Percentiles rank a stretch among this genome's conserved stretches.
Evolutionary conservation across 306 rosid species (phyloP).

Genomic region (Benincasa hispida): DNA sequence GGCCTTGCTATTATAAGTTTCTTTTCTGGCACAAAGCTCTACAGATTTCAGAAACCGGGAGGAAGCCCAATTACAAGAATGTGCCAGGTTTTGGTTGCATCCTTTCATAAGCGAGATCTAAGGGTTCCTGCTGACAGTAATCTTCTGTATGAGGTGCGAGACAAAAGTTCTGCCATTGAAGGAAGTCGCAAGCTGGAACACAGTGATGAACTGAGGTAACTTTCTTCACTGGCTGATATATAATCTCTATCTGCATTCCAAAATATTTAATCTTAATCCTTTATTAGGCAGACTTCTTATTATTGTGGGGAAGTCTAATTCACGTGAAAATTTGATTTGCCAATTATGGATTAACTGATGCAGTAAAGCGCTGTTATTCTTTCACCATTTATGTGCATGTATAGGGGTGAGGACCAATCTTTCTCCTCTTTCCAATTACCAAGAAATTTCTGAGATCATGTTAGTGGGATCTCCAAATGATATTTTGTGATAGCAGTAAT

Average conservation of each 20-base stretch:
- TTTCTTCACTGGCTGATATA: slow-evolving; percentile 1
- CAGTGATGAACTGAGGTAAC: slow-evolving; percentile 67
- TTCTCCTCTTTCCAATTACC: background rate
- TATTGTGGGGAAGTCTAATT: background rate
- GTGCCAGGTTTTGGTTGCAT: slow-evolving; percentile 91
- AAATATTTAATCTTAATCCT: background rate
- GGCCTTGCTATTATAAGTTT: slow-evolving; percentile 70
- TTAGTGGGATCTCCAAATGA: background rate
- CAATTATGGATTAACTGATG: background rate
- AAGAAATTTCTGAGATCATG: background rate
- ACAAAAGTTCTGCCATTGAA: slow-evolving; percentile 69
- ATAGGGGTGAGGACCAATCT: background rate
- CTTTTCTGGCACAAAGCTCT: slow-evolving; percentile 71
- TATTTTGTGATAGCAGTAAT: background rate
- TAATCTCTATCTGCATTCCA: background rate
- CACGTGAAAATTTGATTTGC: background rate
- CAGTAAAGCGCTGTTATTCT: background rate
- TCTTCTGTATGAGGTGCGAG: slow-evolving; percentile 66
- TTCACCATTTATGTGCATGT: background rate
- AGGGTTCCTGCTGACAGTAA: slow-evolving; percentile 59
- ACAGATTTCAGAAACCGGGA: slow-evolving; percentile 93
- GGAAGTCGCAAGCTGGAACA: slow-evolving; percentile 93
- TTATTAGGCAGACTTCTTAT: background rate
- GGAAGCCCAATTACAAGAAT: slow-evolving; percentile 92
- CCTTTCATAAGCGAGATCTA: slow-evolving; percentile 48